Conservation (phyloP, 495 filamentous ascomycete genomes). For the Podospora didyma region DNA sequence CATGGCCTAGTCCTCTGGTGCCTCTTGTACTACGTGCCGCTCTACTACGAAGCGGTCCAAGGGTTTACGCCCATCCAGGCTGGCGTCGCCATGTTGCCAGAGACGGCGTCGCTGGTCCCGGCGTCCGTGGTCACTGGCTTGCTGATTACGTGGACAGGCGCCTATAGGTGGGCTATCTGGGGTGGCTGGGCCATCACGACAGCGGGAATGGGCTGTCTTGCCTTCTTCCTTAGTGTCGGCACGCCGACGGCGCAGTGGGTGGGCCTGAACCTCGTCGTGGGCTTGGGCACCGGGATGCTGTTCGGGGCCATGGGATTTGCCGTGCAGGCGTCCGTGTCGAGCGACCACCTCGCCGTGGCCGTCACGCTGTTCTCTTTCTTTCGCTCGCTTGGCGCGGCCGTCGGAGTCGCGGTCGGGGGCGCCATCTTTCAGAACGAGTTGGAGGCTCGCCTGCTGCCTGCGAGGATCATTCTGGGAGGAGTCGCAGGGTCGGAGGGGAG, state of each 20-base stretch:
- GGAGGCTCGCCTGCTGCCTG: no score
- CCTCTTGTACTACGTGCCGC: conserved; percentile 55
- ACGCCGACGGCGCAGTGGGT: conserved; percentile 47
- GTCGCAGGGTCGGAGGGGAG: no score
- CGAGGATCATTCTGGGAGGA: no score
- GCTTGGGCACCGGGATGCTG: conserved; percentile 52
- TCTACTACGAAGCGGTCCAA: conserved; percentile 64
- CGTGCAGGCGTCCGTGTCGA: conserved; percentile 37
- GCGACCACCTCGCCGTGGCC: conserved; percentile 47
- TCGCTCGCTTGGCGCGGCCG: conserved; percentile 45
- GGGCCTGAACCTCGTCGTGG: conserved; percentile 46
- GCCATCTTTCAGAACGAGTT: no score
- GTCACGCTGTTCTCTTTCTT: conserved; percentile 55
- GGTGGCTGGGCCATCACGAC: conserved; percentile 48
- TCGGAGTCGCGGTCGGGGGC: no score
- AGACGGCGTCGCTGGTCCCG: conserved; percentile 44
- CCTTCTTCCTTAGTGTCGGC: conserved; percentile 40
- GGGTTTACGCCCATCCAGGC: conserved; percentile 51
- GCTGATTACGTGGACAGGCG: conserved; percentile 42
- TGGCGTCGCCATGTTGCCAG: conserved; percentile 56
- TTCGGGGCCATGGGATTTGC: conserved; percentile 45
- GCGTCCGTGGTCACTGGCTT: conserved; percentile 44
- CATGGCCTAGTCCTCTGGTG: conserved; percentile 35
- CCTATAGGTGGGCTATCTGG: conserved; percentile 51
- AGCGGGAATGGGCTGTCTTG: conserved; percentile 37